phyloP scores from a whole-genome alignment of 495 filamentous ascomycete genomes.

The Aspergillus leporis region DNA sequence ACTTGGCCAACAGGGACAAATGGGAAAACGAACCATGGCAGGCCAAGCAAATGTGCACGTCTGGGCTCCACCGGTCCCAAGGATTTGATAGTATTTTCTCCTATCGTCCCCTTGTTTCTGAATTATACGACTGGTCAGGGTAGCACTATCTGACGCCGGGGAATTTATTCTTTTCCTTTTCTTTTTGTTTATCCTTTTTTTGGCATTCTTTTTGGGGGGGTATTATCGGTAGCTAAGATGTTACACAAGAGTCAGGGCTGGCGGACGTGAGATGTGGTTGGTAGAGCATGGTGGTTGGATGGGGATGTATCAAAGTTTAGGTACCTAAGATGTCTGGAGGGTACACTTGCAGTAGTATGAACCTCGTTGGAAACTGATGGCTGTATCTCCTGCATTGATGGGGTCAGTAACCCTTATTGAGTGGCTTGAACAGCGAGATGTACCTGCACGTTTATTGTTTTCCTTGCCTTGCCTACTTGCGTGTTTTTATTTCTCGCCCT shows the following conservation, averaged over 20 bases:
- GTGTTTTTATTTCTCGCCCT: not conserved
- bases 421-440: not conserved
- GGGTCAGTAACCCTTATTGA: not conserved
- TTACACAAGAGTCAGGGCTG: not conserved
- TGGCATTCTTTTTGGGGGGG: not conserved
- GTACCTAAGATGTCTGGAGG: not conserved
- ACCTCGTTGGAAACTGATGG: slow-evolving; percentile 1
- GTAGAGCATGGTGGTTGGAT: not conserved
- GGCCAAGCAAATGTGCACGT: slow-evolving; percentile 8
- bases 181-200: not conserved
- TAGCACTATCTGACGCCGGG: not conserved
- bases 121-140: not conserved
- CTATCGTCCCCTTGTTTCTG: not conserved
- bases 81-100: slow-evolving; percentile 4
- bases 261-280: not conserved
- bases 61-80: slow-evolving; percentile 9
- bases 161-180: not conserved
- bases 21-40: slow-evolving; percentile 1
- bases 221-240: not conserved
- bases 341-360: slow-evolving; percentile 2
- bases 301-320: not conserved
- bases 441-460: slow-evolving; percentile 7
- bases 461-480: not conserved
- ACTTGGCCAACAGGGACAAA: not conserved
- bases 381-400: not conserved